Base-by-base conservation (phyloP, 441 rosid genomes). In the Lepidium campestre region DNA sequence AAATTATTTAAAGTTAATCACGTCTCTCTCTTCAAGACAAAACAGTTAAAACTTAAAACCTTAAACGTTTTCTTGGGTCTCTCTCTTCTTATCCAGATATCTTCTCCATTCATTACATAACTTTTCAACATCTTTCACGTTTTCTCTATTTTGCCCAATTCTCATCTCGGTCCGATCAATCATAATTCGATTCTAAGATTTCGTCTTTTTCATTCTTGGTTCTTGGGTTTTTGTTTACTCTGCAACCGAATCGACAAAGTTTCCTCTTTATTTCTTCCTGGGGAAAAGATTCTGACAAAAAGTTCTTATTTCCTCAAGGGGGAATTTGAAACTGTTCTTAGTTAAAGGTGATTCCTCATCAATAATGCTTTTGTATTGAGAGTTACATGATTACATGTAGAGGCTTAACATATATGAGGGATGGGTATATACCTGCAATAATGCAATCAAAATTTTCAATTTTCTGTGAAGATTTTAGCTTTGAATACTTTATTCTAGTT, bases 331-430 rank as follows among this genome's bases (percentile, higher is more conserved):
- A 53, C 37, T 64, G 18, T 23, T 35, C 67, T 23, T 50, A 35
- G 41, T 42, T 58, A 22, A 72, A 72, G 56, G 71, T 65, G 42
- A 42, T 62, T 72, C 62, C n/a, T 57, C 49, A 48, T 72, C 67
- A 34, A 57, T 40, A 31, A 20, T 62, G 55, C 29, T 45, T 37
- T 41, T 69, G 53, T 60, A 20, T 52, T 41, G 10, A 61, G 40
- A 39, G 74, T 53, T 34, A 61, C 48, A 32, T 52, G 34, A 29
- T 29, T 55, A 70, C 20, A 17, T 52, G 12, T 67, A 46, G 14
- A 27, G 20, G 20, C 39, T 50, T 2, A 22, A 13, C 40, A 48
- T 48, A 32, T 11, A 10, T 31, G 34, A 29, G 34, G 34, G 34
- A 29, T 29, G 34, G 34, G 22, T 13, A 2, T 46, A 40, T 17